Conservation (phyloP, 306 rosid genomes). For the Prinsepia uniflora region DNA sequence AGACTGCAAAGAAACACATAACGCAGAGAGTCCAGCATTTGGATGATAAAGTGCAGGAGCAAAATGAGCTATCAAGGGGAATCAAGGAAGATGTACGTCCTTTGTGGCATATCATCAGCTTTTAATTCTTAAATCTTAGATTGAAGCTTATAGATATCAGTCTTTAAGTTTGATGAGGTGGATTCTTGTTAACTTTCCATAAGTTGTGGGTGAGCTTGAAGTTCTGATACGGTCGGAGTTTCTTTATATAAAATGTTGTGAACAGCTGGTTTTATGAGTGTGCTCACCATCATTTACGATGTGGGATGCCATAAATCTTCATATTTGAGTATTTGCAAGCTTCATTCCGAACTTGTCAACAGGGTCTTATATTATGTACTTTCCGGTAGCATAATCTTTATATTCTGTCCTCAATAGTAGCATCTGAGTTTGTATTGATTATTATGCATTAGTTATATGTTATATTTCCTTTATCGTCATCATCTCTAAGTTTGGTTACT, state of each 20-base stretch:
- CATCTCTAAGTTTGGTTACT: slow-evolving; percentile 22
- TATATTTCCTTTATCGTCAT: background rate
- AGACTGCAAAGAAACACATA: slow-evolving; percentile 95
- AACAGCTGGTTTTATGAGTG: background rate
- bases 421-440: background rate
- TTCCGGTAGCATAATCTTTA: background rate
- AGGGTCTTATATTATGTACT: background rate
- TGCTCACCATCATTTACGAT: background rate
- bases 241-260: no score
- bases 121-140: slow-evolving; percentile 7
- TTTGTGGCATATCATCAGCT: slow-evolving; percentile 9
- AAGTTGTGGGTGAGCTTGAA: background rate
- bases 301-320: background rate
- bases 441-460: background rate
- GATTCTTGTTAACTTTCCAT: background rate
- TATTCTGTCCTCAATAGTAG: background rate
- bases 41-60: slow-evolving; percentile 84
- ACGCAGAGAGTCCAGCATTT: slow-evolving; percentile 83
- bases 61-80: slow-evolving; percentile 57
- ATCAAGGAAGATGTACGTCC: slow-evolving; percentile 67
- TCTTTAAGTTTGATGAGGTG: background rate
- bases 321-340: background rate
- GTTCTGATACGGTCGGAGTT: background rate
- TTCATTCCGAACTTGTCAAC: background rate
- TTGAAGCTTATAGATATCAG: background rate